phyloP scores from a whole-genome alignment of 768 basidiomycete species.

The button mushroom (Agaricus bisporus) region DNA sequence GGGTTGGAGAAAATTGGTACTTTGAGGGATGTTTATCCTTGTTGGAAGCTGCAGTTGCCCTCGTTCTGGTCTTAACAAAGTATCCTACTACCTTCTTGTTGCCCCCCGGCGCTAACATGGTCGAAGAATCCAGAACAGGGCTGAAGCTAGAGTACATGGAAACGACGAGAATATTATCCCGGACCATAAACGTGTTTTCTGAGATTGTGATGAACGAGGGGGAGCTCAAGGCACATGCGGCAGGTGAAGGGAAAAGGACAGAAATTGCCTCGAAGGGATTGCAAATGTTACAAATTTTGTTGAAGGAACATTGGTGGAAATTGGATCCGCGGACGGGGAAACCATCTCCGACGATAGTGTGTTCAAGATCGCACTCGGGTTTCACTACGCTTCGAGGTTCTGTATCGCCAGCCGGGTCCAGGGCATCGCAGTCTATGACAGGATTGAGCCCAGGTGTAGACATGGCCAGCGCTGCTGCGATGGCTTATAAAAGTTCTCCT shows the following conservation, averaged over 20 bases:
- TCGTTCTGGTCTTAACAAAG: constrained; percentile 35
- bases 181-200: constrained; percentile 1
- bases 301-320: constrained; percentile 12
- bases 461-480: not conserved
- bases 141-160: constrained; percentile 6
- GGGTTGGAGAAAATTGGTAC: constrained; percentile 22
- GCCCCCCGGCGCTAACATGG: not conserved
- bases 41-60: constrained; percentile 41
- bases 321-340: constrained; percentile 1
- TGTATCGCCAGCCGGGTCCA: not conserved
- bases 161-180: constrained; percentile 1
- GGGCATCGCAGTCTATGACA: not conserved
- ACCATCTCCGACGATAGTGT: not conserved
- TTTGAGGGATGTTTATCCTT: constrained; percentile 39
- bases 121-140: not conserved
- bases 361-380: not conserved
- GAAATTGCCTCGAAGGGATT: constrained; percentile 4
- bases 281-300: not conserved
- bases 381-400: not conserved
- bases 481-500: not conserved
- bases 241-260: constrained; percentile 2
- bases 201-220: constrained; percentile 4
- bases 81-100: constrained; percentile 17
- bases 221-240: not conserved
- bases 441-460: not conserved